Base-by-base conservation (phyloP, 2,329 filamentous ascomycete genomes). In the Aspergillus sp. region DNA sequence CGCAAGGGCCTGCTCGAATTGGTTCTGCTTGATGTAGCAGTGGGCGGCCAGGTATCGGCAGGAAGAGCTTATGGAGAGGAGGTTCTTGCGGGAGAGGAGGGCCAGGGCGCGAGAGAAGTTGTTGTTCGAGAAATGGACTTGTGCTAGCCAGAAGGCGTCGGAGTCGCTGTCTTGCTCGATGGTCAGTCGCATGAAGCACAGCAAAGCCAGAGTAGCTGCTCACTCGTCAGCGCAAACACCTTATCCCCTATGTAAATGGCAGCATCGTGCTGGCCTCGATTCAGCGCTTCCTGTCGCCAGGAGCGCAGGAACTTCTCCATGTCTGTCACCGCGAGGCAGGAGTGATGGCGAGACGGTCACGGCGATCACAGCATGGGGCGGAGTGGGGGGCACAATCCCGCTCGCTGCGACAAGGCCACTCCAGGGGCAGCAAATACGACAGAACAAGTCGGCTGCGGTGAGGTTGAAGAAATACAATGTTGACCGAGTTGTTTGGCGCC, bases 191-290 rank as follows among this genome's bases (percentile, higher is more conserved):
- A 15, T 12, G n/a, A n/a, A n/a, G n/a, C n/a, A n/a, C n/a, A n/a
- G n/a, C n/a, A n/a, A n/a, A n/a, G n/a, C n/a, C n/a, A n/a, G n/a
- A n/a, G n/a, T n/a, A 8, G 17, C n/a, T 17, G 61, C 76, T 45
- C 63, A 95, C 89, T 85, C 24, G 89, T 96, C 53, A 98, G 69
- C 36, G 91, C 91, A 36, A 96, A 72, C 48, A 98, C 72, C 68
- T 98, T 98, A 71, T 98, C 91, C 43, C 86, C 91, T 44, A 96
- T 86, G 58, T 93, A 96, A 49, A 96, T 89, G 53, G 91, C 91
- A 20, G 89, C 85, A 45, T 96, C 89, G 60, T 95, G 88, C 58
- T 98, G 91, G 44, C 91, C 86, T 61, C 93, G 91, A 64, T 93
- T 89, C 53, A 94, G 70, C 55, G 89, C 88, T 68, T 95, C 86